Evolutionary conservation across 2,329 filamentous ascomycete genomes (phyloP).

Genomic region (Drechslera avenae): DNA sequence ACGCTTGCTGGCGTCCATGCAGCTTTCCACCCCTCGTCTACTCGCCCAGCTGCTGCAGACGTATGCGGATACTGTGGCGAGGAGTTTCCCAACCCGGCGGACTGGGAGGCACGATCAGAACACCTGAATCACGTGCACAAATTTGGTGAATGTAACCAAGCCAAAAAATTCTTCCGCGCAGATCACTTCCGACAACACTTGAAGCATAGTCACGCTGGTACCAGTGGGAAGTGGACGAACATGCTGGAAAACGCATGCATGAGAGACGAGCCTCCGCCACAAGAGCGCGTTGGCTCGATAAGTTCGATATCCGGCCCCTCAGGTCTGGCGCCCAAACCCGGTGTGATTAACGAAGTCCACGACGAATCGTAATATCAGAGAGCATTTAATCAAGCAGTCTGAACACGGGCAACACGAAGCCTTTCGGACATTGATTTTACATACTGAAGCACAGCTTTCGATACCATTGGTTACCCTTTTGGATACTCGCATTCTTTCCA

Average conservation of each 20-base stretch:
- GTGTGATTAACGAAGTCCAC: conserved; percentile 47
- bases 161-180: conserved; percentile 96
- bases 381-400: neutral
- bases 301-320: conserved; percentile 39
- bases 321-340: conserved; percentile 41
- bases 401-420: neutral
- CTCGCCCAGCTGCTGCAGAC: conserved; percentile 67
- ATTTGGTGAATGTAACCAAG: conserved; percentile 96
- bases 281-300: conserved; percentile 46
- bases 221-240: conserved; percentile 98
- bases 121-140: conserved; percentile 94
- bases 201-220: conserved; percentile 95
- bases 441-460: conserved; percentile 3
- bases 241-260: conserved; percentile 97
- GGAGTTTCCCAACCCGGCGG: conserved; percentile 83
- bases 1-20: conserved; percentile 74
- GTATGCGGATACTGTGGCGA: conserved; percentile 95
- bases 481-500: conserved; percentile 5
- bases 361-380: conserved; percentile 41
- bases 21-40: conserved; percentile 83
- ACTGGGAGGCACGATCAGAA: conserved; percentile 85
- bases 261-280: conserved; percentile 77
- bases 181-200: conserved; percentile 98
- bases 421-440: conserved; percentile 3
- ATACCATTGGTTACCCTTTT: neutral